These are phyloP conservation scores for Ziziphus jujuba DNA, from an alignment of 306 rosid genomes.

Conservation along the genomic window DNA sequence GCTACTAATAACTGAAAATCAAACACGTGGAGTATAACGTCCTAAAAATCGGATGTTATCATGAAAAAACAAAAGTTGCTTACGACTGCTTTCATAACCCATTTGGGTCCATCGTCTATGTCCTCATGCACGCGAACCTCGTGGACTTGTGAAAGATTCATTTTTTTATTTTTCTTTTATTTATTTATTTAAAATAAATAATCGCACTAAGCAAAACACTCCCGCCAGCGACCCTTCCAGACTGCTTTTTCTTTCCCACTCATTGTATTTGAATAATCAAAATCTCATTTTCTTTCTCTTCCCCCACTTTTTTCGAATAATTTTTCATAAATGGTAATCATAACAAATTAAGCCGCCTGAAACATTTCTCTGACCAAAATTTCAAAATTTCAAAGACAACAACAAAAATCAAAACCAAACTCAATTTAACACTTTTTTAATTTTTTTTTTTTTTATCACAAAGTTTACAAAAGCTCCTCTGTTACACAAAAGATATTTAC, in stretches of 20 bases:
- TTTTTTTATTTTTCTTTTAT: no score
- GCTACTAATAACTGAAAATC: conserved; percentile 39
- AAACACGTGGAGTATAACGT: conserved; percentile 33
- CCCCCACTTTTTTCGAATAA: background rate
- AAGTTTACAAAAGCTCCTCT: conserved; percentile 45
- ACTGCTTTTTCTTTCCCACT: background rate
- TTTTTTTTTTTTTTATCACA: conserved; percentile 23
- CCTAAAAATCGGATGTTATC: background rate
- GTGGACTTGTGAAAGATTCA: background rate
- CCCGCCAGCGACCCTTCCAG: background rate
- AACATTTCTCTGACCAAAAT: background rate
- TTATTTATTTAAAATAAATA: background rate
- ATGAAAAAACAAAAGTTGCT: conserved; percentile 19
- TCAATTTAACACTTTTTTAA: conserved; percentile 1
- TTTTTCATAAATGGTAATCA: background rate
- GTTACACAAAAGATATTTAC: conserved; percentile 50
- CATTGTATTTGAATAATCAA: background rate
- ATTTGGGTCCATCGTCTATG: conserved; percentile 1
- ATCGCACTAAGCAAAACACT: background rate
- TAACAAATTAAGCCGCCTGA: background rate
- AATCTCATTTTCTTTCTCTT: background rate
- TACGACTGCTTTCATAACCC: conserved; percentile 13
- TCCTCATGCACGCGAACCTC: conserved; percentile 26
- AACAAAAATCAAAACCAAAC: conserved; percentile 25
- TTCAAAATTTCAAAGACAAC: conserved; percentile 5